Conservation (phyloP, 768 basidiomycete genomes). For the Melanogaster broomeanus region DNA sequence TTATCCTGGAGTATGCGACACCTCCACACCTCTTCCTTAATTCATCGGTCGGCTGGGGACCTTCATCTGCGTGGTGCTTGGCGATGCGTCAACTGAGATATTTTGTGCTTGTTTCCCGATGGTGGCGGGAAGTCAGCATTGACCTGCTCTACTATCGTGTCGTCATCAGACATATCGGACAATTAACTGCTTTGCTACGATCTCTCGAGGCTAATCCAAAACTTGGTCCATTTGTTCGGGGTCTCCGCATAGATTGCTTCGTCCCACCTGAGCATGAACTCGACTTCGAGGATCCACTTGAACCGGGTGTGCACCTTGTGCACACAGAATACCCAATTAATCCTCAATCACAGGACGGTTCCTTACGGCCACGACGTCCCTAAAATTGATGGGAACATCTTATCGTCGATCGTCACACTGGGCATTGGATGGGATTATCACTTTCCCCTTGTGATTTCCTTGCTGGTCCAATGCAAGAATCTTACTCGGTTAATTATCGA, state of each 20-base stretch:
- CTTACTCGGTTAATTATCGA: neutral
- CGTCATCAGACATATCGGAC: constrained; percentile 21
- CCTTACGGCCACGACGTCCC: neutral
- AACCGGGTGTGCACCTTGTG: neutral
- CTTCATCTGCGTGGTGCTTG: too few relatives aligned
- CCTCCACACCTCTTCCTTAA: too few relatives aligned
- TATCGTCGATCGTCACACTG: neutral
- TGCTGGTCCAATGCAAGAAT: neutral
- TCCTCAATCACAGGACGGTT: neutral
- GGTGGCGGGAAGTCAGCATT: too few relatives aligned
- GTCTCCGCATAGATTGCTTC: neutral
- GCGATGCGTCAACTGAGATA: too few relatives aligned
- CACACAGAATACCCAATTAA: neutral
- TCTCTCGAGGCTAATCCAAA: constrained; percentile 14
- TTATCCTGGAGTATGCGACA: too few relatives aligned
- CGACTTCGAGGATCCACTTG: neutral
- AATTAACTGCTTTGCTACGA: constrained; percentile 21
- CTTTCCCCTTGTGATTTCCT: neutral
- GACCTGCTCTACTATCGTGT: too few relatives aligned
- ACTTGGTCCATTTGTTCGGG: constrained; percentile 6
- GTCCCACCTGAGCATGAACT: neutral
- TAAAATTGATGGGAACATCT: neutral
- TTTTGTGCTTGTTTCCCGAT: too few relatives aligned
- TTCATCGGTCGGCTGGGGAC: too few relatives aligned
- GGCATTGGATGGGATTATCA: neutral